A percentile compares a stretch with the other conserved stretches of the same genome.
Evolutionary conservation across 208 protist genomes (phyloP).

Genomic region (Wallacemonas sp.): DNA sequence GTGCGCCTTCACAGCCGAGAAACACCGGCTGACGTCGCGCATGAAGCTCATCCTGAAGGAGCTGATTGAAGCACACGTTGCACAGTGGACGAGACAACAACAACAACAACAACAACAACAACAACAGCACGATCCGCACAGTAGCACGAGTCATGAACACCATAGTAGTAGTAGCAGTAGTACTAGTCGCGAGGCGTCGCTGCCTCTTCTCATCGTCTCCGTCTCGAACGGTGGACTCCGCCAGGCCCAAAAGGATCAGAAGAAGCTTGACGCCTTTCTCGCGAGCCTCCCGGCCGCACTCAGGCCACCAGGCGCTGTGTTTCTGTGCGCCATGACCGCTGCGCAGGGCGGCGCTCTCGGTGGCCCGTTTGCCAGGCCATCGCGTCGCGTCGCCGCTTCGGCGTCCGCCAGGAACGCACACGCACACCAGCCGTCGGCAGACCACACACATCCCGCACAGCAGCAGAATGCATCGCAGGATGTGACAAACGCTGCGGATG

Average conservation of each 20-base stretch:
- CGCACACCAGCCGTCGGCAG: too few relatives aligned
- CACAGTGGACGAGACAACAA: too few relatives aligned
- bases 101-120: too few relatives aligned
- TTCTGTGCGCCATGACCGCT: conserved; percentile 4
- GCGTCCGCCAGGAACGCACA: not conserved
- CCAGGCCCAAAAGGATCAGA: not conserved
- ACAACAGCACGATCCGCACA: too few relatives aligned
- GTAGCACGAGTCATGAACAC: not conserved
- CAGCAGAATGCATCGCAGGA: too few relatives aligned
- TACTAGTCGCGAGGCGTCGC: not conserved
- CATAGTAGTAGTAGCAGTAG: not conserved
- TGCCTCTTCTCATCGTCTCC: conserved; percentile 3
- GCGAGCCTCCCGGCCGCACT: not conserved
- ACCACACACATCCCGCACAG: too few relatives aligned
- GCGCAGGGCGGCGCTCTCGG: conserved; percentile 1
- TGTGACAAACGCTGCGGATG: too few relatives aligned
- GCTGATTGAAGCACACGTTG: conserved; percentile 2
- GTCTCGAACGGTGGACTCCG: not conserved
- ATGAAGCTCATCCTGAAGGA: not conserved
- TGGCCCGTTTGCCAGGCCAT: conserved; percentile 12
- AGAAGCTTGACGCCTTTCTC: conserved; percentile 3
- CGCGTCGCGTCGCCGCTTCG: not conserved
- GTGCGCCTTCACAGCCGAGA: conserved; percentile 16
- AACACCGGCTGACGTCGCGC: not conserved
- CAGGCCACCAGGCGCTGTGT: not conserved